Evolutionary conservation across 2,329 filamentous ascomycete genomes (phyloP).

Genomic region (Rhynchosporium agropyri): DNA sequence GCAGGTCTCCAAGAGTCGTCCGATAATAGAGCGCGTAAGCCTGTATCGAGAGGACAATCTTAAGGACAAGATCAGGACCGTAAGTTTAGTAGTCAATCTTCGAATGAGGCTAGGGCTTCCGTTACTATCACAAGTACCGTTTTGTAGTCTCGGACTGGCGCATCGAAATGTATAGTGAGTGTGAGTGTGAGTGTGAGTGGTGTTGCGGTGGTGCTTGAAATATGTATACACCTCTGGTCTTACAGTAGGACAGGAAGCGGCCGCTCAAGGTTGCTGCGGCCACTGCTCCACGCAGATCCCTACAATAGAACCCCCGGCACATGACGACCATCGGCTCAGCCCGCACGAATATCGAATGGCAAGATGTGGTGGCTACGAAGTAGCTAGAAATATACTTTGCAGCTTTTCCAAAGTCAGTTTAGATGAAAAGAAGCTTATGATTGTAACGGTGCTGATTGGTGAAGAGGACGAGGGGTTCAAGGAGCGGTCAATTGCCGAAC

Average conservation of each 20-base stretch:
- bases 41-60: no score
- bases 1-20: no score
- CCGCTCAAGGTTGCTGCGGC: background rate
- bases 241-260: constrained; percentile 1
- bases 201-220: constrained; percentile 9
- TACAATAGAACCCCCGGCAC: background rate
- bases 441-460: constrained; percentile 9
- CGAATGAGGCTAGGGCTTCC: no score
- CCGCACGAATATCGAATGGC: background rate
- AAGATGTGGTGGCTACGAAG: constrained; percentile 6
- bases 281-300: background rate
- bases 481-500: background rate
- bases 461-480: background rate
- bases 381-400: background rate
- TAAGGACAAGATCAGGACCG: no score
- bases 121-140: no score
- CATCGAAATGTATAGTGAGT: background rate
- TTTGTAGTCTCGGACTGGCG: background rate
- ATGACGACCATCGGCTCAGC: constrained; percentile 4
- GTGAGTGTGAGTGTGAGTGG: background rate
- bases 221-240: background rate
- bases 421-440: constrained; percentile 13
- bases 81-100: no score
- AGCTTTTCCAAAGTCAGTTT: constrained; percentile 5
- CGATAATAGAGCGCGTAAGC: no score